A percentile compares a stretch with the other conserved stretches of the same genome.
Conservation (phyloP, 2,329 filamentous ascomycete genomes). For the Byssoonygena ceratinophila region DNA sequence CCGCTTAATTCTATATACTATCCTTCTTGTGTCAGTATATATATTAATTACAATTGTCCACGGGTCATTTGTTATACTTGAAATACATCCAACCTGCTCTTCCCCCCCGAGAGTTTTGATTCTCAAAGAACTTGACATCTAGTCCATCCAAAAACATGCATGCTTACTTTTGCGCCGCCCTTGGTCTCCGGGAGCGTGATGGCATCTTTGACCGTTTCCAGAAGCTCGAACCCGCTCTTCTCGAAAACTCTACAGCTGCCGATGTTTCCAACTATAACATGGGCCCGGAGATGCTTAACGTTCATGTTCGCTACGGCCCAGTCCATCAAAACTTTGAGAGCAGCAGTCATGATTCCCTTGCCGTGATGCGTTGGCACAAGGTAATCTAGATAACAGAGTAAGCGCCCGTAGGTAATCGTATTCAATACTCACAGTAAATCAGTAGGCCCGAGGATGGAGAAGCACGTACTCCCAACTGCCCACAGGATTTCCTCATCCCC, state of each 20-base stretch:
- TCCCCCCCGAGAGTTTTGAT: too few species aligned
- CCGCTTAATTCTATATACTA: too few species aligned
- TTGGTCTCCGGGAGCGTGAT: constrained; percentile 4
- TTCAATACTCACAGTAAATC: too few species aligned
- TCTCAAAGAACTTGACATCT: too few species aligned
- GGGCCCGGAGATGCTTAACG: constrained; percentile 6
- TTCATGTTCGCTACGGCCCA: constrained; percentile 13
- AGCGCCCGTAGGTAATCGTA: not conserved
- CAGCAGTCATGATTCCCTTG: constrained; percentile 13
- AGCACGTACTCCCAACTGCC: constrained; percentile 10
- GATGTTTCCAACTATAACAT: constrained; percentile 8
- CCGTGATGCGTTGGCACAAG: constrained; percentile 11
- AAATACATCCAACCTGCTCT: too few species aligned
- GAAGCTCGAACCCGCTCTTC: constrained; percentile 10
- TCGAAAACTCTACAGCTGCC: constrained; percentile 13
- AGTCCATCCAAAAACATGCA: constrained; percentile 9
- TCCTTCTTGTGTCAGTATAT: not conserved
- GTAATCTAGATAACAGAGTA: constrained; percentile 6
- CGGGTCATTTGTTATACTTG: not conserved
- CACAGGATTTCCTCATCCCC: constrained; percentile 13
- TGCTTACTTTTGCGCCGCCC: constrained; percentile 5
- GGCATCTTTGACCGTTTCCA: not conserved
- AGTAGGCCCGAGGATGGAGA: not conserved
- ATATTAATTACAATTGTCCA: not conserved
- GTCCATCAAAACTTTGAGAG: constrained; percentile 1